Evolutionary conservation across 2,329 filamentous ascomycete species (phyloP), one percentile per base, ranked within the genome.

Genomic region (Rhynchosporium agropyri): DNA sequence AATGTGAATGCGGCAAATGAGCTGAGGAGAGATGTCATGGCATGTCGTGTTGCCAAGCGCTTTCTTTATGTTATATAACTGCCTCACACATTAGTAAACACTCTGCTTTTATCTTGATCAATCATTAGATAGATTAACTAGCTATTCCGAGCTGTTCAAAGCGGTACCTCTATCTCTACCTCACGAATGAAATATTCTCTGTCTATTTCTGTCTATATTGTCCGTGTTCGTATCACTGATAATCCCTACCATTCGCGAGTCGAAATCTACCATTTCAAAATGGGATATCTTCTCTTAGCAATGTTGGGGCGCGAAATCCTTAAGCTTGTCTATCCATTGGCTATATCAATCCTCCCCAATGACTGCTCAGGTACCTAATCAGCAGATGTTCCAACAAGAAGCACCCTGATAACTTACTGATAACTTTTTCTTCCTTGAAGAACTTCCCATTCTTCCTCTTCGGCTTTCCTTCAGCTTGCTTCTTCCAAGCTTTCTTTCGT

Each of bases 361-460:
- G 58, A 60, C 58, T 60, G 6, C 8, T 3, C n/a, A 33, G 4
- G 20, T 20, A 20, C 20, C 3, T 4, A 28, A 50, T 60, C 9
- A 60, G 58, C 46, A 42, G 13, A n/a, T 15, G 7, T 33, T 12
- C 12, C 13, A 10, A 31, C 10, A 13, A 20, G 13, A n/a, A 12
- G 8, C 7, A n/a, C 3, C n/a, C 15, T 20, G 26, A 6, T 15
- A 29, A 60, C 58, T 36, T 12, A 60, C 58, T 60, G 36, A 53
- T 60, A 7, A 60, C 38, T 49, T 43, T 38, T 43, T 48, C 40
- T 42, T 43, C 49, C 31, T 56, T 51, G n/a, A 50, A n/a, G 42
- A 63, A 63, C 20, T 46, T 57, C n/a, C 62, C 62, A 10, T 60
- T 57, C 7, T 49, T 36, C 20, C 60, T 55, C 45, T 57, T 36